These are phyloP conservation scores for Stemphylium beticola DNA, from an alignment of 2,329 filamentous ascomycete genomes.

Conservation along the genomic window DNA sequence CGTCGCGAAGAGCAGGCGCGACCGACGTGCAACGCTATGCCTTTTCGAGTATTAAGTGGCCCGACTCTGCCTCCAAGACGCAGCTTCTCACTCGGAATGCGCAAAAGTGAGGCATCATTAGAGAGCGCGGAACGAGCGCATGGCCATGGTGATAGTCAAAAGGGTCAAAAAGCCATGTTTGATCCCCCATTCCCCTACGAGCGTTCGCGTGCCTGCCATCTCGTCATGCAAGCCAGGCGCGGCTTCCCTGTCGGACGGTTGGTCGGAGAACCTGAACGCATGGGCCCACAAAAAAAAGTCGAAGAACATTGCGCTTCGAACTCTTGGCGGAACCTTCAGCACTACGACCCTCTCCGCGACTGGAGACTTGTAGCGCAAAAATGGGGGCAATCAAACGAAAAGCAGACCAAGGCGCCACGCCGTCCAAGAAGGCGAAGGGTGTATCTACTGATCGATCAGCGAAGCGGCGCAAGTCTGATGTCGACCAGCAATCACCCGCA, in stretches of 20 bases:
- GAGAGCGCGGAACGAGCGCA: not conserved
- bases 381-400: slow-evolving; percentile 58
- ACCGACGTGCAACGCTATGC: slow-evolving; percentile 16
- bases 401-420: slow-evolving; percentile 45
- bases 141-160: not conserved
- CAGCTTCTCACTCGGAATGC: not conserved
- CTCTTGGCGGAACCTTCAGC: slow-evolving; percentile 28
- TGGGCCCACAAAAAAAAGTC: slow-evolving; percentile 17
- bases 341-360: slow-evolving; percentile 6
- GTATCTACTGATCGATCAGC: slow-evolving; percentile 39
- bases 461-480: slow-evolving; percentile 48
- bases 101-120: not conserved
- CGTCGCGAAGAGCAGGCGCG: slow-evolving; percentile 19
- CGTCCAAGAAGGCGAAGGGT: slow-evolving; percentile 41
- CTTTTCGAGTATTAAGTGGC: slow-evolving; percentile 6
- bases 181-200: too few relatives aligned
- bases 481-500: slow-evolving; percentile 33
- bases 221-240: slow-evolving; percentile 4
- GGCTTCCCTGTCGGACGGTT: slow-evolving; percentile 6
- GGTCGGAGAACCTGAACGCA: slow-evolving; percentile 16
- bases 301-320: slow-evolving; percentile 16
- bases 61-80: not conserved
- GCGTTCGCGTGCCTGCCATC: not conserved
- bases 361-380: slow-evolving; percentile 9
- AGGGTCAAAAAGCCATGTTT: too few relatives aligned